Percentiles rank a stretch among this genome's conserved stretches.
These are phyloP conservation scores for Candida mattraensis DNA, from an alignment of 805 yeast genomes.

Conservation along the genomic window DNA sequence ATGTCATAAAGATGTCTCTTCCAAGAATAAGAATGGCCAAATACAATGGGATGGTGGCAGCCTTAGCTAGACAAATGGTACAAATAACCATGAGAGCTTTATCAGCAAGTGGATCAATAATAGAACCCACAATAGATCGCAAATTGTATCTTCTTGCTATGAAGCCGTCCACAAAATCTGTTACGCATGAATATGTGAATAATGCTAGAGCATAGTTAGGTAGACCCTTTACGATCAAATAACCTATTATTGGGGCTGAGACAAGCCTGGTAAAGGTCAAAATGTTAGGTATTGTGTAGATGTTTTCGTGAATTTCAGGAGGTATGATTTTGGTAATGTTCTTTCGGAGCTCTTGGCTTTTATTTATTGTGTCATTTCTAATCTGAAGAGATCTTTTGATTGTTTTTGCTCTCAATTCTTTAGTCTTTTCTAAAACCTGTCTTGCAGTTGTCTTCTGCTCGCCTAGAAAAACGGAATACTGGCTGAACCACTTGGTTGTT, in stretches of 20 bases:
- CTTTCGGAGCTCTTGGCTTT: constrained; percentile 21
- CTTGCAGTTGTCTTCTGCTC: no score
- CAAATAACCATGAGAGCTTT: constrained; percentile 85
- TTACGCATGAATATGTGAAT: constrained; percentile 82
- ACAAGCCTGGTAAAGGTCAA: constrained; percentile 79
- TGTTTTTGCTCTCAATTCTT: constrained; percentile 19
- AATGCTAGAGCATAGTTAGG: constrained; percentile 65
- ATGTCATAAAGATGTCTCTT: constrained; percentile 71
- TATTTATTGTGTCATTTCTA: constrained; percentile 14
- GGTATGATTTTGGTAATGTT: constrained; percentile 34
- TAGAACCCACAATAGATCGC: constrained; percentile 82
- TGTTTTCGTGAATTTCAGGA: constrained; percentile 48
- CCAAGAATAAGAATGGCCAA: constrained; percentile 75
- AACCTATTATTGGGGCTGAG: constrained; percentile 84
- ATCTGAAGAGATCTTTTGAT: constrained; percentile 20
- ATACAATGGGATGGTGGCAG: constrained; percentile 67
- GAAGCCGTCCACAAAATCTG: constrained; percentile 90
- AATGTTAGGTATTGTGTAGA: constrained; percentile 84
- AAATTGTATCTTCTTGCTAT: constrained; percentile 80
- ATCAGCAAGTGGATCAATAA: constrained; percentile 95
- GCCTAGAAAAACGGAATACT: no score
- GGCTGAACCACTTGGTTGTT: no score
- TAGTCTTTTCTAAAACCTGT: constrained; percentile 11
- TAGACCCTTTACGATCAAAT: constrained; percentile 64
- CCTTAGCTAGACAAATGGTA: constrained; percentile 71